A percentile compares a stretch with the other conserved stretches of the same genome.
These are phyloP conservation scores for Curvularia hawaiiensis DNA, from an alignment of 2,329 filamentous ascomycete genomes.

Conservation along the genomic window DNA sequence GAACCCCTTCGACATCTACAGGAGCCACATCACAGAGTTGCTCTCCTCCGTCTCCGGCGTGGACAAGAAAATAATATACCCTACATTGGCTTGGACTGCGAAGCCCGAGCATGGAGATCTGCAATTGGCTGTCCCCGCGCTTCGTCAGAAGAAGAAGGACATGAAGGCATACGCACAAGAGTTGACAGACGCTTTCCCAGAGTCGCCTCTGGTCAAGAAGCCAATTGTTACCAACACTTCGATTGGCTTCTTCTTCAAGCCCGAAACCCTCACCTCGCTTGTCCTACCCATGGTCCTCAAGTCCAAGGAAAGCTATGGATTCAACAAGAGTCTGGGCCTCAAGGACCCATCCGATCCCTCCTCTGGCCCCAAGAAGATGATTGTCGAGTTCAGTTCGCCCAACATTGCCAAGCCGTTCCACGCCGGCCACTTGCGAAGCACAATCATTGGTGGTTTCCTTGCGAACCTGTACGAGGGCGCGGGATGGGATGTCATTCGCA, in stretches of 20 bases:
- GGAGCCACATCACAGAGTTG: conserved; percentile 73
- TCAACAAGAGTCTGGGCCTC: conserved; percentile 63
- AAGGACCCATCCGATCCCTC: conserved; percentile 66
- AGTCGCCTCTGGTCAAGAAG: conserved; percentile 74
- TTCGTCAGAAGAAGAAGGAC: conserved; percentile 72
- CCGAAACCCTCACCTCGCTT: conserved; percentile 66
- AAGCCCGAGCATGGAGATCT: conserved; percentile 84
- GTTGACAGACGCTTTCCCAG: conserved; percentile 68
- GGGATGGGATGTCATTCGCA: conserved; percentile 71
- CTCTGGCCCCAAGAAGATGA: conserved; percentile 67
- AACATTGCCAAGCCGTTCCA: conserved; percentile 88
- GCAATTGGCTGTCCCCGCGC: conserved; percentile 76
- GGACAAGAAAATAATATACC: conserved; percentile 72
- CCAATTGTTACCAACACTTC: conserved; percentile 71
- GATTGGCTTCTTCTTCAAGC: conserved; percentile 80
- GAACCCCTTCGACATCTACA: conserved; percentile 81
- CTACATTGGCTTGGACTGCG: conserved; percentile 77
- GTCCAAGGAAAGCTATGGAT: conserved; percentile 66
- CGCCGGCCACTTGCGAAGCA: conserved; percentile 74
- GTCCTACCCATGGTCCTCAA: conserved; percentile 73
- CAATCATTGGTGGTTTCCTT: conserved; percentile 76
- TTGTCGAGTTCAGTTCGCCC: conserved; percentile 83
- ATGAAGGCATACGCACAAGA: conserved; percentile 62
- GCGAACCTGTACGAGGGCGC: conserved; percentile 70
- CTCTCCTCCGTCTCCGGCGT: conserved; percentile 73